These are phyloP conservation scores for Rhexocercosporidium sp. DNA, from an alignment of 2,329 filamentous ascomycete genomes.

Conservation along the genomic window DNA sequence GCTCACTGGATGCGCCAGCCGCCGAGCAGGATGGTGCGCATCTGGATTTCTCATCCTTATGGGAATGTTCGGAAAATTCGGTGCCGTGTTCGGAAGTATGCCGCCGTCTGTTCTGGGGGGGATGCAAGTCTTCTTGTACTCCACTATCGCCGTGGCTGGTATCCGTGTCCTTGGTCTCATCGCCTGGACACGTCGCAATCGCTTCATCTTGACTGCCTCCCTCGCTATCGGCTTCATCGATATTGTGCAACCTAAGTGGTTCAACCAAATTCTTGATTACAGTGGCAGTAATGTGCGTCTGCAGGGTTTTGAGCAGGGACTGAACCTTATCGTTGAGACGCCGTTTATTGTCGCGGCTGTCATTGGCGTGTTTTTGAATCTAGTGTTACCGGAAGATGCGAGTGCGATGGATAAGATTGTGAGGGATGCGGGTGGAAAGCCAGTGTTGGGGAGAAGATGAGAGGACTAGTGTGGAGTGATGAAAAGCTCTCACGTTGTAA, in stretches of 20 bases:
- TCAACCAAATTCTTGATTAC: constrained; percentile 46
- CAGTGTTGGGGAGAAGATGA: constrained; percentile 22
- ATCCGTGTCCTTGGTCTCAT: constrained; percentile 68
- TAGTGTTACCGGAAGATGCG: constrained; percentile 46
- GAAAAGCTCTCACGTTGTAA: neutral
- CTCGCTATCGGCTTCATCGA: constrained; percentile 63
- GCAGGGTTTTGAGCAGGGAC: constrained; percentile 47
- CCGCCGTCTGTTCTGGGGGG: constrained; percentile 55
- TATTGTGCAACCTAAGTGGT: constrained; percentile 48
- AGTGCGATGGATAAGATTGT: constrained; percentile 38
- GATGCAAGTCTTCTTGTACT: constrained; percentile 69
- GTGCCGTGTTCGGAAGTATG: constrained; percentile 70
- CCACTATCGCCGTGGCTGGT: constrained; percentile 67
- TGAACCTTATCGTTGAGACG: constrained; percentile 48
- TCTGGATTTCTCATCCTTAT: constrained; percentile 71
- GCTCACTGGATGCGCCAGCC: constrained; percentile 70
- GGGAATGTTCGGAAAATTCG: constrained; percentile 74
- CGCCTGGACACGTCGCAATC: constrained; percentile 67
- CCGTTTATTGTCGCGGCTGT: constrained; percentile 50
- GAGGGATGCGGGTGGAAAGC: constrained; percentile 27
- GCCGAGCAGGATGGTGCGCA: constrained; percentile 69
- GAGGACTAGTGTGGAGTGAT: neutral
- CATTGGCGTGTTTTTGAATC: constrained; percentile 50
- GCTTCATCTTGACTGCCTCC: constrained; percentile 68
- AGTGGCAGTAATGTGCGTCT: constrained; percentile 44